A percentile compares a stretch with the other conserved stretches of the same genome.
Evolutionary conservation across 768 basidiomycete species (phyloP).

Genomic region (Boletus coccyginus): DNA sequence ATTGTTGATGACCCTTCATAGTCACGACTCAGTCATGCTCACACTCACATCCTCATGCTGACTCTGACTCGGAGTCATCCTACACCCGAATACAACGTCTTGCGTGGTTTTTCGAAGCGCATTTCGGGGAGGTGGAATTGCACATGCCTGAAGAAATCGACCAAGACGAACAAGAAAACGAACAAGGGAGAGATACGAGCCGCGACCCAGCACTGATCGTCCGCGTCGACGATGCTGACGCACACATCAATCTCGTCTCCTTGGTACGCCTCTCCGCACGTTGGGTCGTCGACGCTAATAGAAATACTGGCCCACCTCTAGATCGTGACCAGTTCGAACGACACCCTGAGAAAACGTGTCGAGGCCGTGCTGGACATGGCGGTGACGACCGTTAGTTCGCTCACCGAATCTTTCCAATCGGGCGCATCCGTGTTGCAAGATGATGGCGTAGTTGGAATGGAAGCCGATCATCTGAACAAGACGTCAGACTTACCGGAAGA

Average conservation of each 20-base stretch:
- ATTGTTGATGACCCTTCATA: slow-evolving; percentile 20
- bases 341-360: slow-evolving; percentile 71
- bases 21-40: slow-evolving; percentile 62
- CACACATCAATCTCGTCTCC: slow-evolving; percentile 77
- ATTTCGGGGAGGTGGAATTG: slow-evolving; percentile 89
- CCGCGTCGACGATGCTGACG: slow-evolving; percentile 78
- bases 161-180: slow-evolving; percentile 45
- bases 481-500: background rate
- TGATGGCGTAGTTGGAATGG: slow-evolving; percentile 26
- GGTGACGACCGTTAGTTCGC: slow-evolving; percentile 74
- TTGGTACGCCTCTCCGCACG: slow-evolving; percentile 51
- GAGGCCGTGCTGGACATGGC: slow-evolving; percentile 93
- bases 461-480: slow-evolving; percentile 9
- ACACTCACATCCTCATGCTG: slow-evolving; percentile 68
- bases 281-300: background rate
- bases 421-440: slow-evolving; percentile 40
- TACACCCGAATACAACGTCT: slow-evolving; percentile 58
- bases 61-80: slow-evolving; percentile 41
- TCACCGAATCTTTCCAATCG: slow-evolving; percentile 66
- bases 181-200: slow-evolving; percentile 45
- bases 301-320: slow-evolving; percentile 21
- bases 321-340: slow-evolving; percentile 75
- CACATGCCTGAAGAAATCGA: slow-evolving; percentile 65
- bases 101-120: slow-evolving; percentile 88
- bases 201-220: slow-evolving; percentile 72